Evolutionary conservation across 495 filamentous ascomycete species (phyloP), one percentile per base, ranked within the genome.

Genomic region (Amniculicola lignicola): DNA sequence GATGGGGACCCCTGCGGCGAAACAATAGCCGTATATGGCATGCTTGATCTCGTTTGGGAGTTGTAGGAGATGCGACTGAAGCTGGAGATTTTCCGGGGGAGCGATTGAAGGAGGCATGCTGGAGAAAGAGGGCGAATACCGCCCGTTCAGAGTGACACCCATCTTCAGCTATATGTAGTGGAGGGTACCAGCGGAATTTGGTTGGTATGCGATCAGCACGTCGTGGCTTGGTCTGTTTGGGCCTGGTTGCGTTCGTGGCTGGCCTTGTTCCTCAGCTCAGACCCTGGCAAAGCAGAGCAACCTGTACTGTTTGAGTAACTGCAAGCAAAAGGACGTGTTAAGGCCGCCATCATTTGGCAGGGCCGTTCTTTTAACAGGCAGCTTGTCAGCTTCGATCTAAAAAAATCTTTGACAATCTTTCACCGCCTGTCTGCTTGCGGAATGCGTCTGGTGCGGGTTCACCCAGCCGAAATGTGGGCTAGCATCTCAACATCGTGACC

Each of bases 41-140:
- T 63, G 36, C 19, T 59, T 58, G 25, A 64, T 49, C 44, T 67
- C 64, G 18, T 23, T 41, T 23, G 61, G 64, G 15, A 67, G 61
- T n/a, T 51, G 44, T 23, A 64, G 29, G 18, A 67, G 47, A 22
- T 53, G 46, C 2, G 50, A 62, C 21, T 59, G 54, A 4, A 33
- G 36, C 29, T 64, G 54, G 29, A 56, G 19, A 28, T 64, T 55
- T 24, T 52, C 24, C 22, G 54, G 51, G 15, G 21, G 24, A 2
- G 28, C 36, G 29, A 43, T 24, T 2, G 40, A 9, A 37, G 46
- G 16, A 28, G 33, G 22, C 54, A 56, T 43, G 16, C 40, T 37
- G 46, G 27, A 28, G 4, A 5, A 9, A 9, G 7, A 7, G 9
- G 29, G 7, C 29, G n/a, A 9, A 33, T 33, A 33, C n/a, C n/a